A percentile compares a stretch with the other conserved stretches of the same genome.
Evolutionary conservation across 2,329 filamentous ascomycete genomes (phyloP).

Genomic region (Nemania abortiva): DNA sequence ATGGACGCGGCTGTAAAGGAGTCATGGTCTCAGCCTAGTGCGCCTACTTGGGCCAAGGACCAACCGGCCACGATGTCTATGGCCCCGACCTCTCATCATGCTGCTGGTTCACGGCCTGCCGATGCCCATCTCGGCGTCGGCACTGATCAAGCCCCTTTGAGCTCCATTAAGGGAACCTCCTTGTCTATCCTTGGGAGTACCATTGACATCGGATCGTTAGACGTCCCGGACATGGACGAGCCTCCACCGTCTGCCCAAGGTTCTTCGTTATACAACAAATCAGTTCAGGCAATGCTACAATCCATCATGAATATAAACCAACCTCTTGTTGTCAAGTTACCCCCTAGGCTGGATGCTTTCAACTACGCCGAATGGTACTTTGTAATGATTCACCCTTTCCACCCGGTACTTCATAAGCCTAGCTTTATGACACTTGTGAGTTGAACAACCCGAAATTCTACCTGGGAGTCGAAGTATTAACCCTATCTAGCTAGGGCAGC

Average conservation of each 20-base stretch:
- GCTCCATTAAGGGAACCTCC: constrained; percentile 79
- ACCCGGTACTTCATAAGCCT: constrained; percentile 82
- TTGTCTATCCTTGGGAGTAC: constrained; percentile 84
- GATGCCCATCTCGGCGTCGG: constrained; percentile 76
- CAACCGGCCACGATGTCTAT: constrained; percentile 46
- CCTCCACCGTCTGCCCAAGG: constrained; percentile 58
- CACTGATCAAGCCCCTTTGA: constrained; percentile 73
- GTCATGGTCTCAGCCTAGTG: constrained; percentile 54
- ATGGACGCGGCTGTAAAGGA: constrained; percentile 48
- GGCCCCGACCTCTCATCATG: constrained; percentile 40
- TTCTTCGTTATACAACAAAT: constrained; percentile 74
- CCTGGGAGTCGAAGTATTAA: constrained; percentile 38
- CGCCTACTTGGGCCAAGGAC: constrained; percentile 53
- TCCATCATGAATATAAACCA: constrained; percentile 73
- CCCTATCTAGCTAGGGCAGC: constrained; percentile 64
- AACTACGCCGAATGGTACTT: constrained; percentile 83
- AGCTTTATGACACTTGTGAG: constrained; percentile 76
- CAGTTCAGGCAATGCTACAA: constrained; percentile 76
- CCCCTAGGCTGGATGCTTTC: constrained; percentile 72
- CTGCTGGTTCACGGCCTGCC: constrained; percentile 59
- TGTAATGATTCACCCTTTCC: constrained; percentile 75
- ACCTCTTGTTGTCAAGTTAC: constrained; percentile 69
- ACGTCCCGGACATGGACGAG: constrained; percentile 75
- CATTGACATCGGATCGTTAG: constrained; percentile 81
- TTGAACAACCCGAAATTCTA: constrained; percentile 21